phyloP scores from a whole-genome alignment of 106 monocot genomes.

The Dactylorhiza incarnata region DNA sequence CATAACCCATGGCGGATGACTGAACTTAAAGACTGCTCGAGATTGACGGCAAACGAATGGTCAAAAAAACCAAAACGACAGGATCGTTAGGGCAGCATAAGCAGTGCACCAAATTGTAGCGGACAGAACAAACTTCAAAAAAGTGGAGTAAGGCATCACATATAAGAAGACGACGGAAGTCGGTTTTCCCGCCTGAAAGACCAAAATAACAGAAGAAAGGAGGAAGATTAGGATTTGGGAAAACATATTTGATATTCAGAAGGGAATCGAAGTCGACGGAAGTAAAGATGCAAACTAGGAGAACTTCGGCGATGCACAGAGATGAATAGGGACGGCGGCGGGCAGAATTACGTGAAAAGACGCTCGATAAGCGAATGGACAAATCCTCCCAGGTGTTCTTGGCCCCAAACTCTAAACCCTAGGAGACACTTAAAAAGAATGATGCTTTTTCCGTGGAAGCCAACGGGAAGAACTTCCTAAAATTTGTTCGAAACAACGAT shows the following conservation, averaged over 20 bases:
- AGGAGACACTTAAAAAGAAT: too few relatives aligned
- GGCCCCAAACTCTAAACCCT: neutral
- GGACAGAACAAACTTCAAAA: conserved; percentile 24
- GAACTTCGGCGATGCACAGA: neutral
- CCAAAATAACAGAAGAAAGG: neutral
- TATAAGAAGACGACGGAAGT: neutral
- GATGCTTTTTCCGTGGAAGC: too few relatives aligned
- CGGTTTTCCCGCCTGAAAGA: neutral
- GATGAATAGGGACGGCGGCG: too few relatives aligned
- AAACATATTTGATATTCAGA: neutral
- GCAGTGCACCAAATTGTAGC: conserved; percentile 39
- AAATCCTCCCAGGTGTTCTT: neutral
- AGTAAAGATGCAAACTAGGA: neutral
- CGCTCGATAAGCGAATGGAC: neutral
- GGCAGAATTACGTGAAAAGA: neutral
- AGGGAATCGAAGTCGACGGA: neutral
- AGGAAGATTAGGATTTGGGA: neutral
- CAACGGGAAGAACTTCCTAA: too few relatives aligned
- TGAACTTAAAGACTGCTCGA: conserved; percentile 4
- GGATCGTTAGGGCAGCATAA: conserved; percentile 20
- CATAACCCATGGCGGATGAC: conserved; percentile 55
- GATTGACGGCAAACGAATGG: neutral
- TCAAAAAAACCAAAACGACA: conserved; percentile 11
- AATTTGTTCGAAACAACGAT: too few relatives aligned
- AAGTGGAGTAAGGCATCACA: conserved; percentile 11